Base-by-base conservation (phyloP, 2,329 filamentous ascomycete species). In the Cladosporium cucumerinum region DNA sequence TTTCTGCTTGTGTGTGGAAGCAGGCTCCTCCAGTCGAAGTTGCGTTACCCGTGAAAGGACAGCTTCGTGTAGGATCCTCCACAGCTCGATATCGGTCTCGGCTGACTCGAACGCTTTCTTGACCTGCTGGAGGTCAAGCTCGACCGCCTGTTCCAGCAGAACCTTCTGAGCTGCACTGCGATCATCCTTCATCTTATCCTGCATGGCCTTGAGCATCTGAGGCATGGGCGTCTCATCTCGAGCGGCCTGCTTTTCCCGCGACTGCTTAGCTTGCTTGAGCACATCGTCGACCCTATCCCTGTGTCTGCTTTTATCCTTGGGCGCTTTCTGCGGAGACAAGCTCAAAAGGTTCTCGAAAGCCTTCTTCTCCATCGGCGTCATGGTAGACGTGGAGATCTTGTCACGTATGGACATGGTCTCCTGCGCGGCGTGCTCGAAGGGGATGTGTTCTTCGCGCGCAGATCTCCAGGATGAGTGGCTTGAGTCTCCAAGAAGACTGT, bases 321-420 rank as follows among this genome's bases (percentile, higher is more conserved):
- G n/a, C 21, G 7, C n/a, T 28, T 58, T 58, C 28, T 51, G 16
- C 16, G 36, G 36, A 14, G 43, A n/a, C 55, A 64, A 18, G 34
- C 43, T 54, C n/a, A 64, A 32, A 8, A 64, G 21, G 11, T 30
- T 36, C 23, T 64, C 62, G 62, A 64, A 64, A 12, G 62, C 62
- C 30, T 54, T 64, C 62, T 54, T 59, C 23, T 64, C 62, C 7
- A 18, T 23, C n/a, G 55, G 54, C 16, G 62, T 64, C 62, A 59
- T 59, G 5, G 62, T 59, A 23, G 62, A 64, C 10, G 30, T 30
- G 46, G 30, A 26, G 5, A 64, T 26, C 18, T 26, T 59, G 39
- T 59, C 57, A 4, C 57, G 43, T 8, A 64, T 43, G 1, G 57
- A 58, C 12, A 28, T 32, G n/a, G 39, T 52, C 32, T 64, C 57